Percentiles rank a stretch among this genome's conserved stretches.
phyloP scores from a whole-genome alignment of 2,329 filamentous ascomycete species.

The Colletotrichum acutatum region DNA sequence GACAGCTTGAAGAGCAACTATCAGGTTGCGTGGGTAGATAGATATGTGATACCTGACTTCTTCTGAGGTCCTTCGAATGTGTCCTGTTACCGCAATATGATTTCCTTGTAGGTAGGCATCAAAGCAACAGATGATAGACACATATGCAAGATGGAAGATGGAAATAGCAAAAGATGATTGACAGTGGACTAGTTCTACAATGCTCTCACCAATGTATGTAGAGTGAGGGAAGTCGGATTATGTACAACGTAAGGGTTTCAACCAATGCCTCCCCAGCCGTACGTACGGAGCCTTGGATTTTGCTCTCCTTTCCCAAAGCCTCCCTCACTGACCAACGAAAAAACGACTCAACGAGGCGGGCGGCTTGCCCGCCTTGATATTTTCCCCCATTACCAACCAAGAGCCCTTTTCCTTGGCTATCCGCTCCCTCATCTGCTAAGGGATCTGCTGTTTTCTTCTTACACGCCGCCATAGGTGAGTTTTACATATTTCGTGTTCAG shows the following conservation, averaged over 20 bases:
- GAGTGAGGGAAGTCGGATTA: conserved; percentile 34
- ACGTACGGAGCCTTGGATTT: conserved; percentile 17
- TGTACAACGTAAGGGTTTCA: conserved; percentile 30
- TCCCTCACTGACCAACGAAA: conserved; percentile 19
- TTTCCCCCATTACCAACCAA: conserved; percentile 27
- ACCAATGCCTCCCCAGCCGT: conserved; percentile 23
- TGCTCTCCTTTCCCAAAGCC: conserved; percentile 22
- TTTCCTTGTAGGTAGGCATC: no score
- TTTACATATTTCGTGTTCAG: conserved; percentile 11
- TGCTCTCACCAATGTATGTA: conserved; percentile 34
- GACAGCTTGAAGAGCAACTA: no score
- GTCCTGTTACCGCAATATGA: no score
- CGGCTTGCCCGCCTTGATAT: conserved; percentile 23
- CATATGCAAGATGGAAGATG: not conserved
- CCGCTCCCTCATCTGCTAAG: conserved; percentile 12
- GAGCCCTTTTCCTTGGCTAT: conserved; percentile 8
- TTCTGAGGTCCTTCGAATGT: no score
- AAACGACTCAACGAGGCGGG: conserved; percentile 20
- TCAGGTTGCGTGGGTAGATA: no score
- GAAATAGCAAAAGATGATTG: conserved; percentile 8
- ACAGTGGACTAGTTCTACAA: conserved; percentile 34
- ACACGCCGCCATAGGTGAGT: conserved; percentile 25
- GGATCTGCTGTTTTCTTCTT: conserved; percentile 29
- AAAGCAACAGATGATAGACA: not conserved
- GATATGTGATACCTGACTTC: no score